A percentile compares a stretch with the other conserved stretches of the same genome.
These are phyloP conservation scores for Hypoxylon fragiforme DNA, from an alignment of 495 filamentous ascomycete genomes.

Conservation along the genomic window DNA sequence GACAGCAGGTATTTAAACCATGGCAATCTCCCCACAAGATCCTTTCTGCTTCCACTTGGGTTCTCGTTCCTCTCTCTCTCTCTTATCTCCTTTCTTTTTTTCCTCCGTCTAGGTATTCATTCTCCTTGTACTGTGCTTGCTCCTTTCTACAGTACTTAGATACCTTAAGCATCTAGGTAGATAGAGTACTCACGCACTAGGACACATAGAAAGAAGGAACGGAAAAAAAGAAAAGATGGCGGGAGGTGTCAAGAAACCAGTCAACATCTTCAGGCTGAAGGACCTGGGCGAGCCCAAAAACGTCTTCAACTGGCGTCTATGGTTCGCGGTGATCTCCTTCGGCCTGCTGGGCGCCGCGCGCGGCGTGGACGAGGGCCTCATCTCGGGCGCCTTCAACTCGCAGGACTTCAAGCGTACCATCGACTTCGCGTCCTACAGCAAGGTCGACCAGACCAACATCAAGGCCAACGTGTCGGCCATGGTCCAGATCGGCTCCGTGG, in stretches of 20 bases:
- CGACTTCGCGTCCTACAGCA: slow-evolving; percentile 56
- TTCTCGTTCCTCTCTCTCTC: background rate
- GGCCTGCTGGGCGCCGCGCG: slow-evolving; percentile 71
- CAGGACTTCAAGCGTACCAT: slow-evolving; percentile 64
- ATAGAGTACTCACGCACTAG: too few species aligned
- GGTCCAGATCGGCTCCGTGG: slow-evolving; percentile 72
- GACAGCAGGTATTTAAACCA: background rate
- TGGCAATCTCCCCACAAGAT: background rate
- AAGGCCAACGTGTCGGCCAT: slow-evolving; percentile 72
- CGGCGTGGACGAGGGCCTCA: slow-evolving; percentile 75
- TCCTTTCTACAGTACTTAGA: too few species aligned
- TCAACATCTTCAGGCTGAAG: slow-evolving; percentile 67
- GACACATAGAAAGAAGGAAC: too few species aligned
- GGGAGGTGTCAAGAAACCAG: slow-evolving; percentile 64
- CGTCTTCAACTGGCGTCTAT: slow-evolving; percentile 66
- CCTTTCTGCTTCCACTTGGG: background rate
- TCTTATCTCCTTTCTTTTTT: background rate
- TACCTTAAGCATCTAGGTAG: too few species aligned
- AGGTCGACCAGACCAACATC: slow-evolving; percentile 61
- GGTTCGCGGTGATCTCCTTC: slow-evolving; percentile 68
- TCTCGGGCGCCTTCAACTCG: slow-evolving; percentile 66
- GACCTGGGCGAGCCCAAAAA: slow-evolving; percentile 58
- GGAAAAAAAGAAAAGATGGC: too few species aligned
- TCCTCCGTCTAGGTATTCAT: too few species aligned
- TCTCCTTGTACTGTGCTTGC: too few species aligned